phyloP scores from a whole-genome alignment of 2,329 filamentous ascomycete genomes.

The Rasamsonia emersonii region DNA sequence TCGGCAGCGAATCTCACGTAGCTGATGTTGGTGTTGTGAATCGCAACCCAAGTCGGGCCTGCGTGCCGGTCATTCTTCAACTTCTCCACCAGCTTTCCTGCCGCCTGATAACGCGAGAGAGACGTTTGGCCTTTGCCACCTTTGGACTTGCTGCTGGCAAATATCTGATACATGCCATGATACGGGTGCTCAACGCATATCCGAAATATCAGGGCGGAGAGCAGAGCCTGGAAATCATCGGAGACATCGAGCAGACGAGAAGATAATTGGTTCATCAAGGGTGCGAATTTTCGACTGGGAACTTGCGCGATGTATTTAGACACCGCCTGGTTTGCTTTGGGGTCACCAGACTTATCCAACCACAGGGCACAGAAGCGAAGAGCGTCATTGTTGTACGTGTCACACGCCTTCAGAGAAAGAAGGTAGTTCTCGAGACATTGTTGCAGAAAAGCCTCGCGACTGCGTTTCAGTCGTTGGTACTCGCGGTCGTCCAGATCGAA shows the following conservation, averaged over 20 bases:
- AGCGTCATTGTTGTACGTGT: constrained; percentile 81
- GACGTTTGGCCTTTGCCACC: constrained; percentile 63
- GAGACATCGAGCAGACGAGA: constrained; percentile 73
- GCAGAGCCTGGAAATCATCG: constrained; percentile 64
- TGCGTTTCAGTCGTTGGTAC: constrained; percentile 66
- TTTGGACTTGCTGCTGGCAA: constrained; percentile 66
- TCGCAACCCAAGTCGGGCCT: constrained; percentile 56
- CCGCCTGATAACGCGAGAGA: constrained; percentile 64
- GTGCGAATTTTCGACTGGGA: constrained; percentile 83
- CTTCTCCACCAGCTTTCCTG: constrained; percentile 56
- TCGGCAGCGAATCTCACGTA: constrained; percentile 45
- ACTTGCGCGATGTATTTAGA: constrained; percentile 61
- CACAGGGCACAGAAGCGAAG: constrained; percentile 89
- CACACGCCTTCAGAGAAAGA: constrained; percentile 71
- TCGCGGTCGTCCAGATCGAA: constrained; percentile 84
- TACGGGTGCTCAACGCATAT: constrained; percentile 93
- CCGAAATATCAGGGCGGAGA: constrained; percentile 64
- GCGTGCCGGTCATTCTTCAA: constrained; percentile 47
- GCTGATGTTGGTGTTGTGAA: constrained; percentile 65
- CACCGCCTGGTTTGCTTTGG: constrained; percentile 69
- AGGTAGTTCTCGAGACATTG: constrained; percentile 91
- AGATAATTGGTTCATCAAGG: constrained; percentile 90
- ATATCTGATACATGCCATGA: constrained; percentile 96
- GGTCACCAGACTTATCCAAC: constrained; percentile 75
- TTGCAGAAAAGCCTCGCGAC: constrained; percentile 72